Evolutionary conservation across 2,329 filamentous ascomycete genomes (phyloP).

Genomic region (Tothia fuscella): DNA sequence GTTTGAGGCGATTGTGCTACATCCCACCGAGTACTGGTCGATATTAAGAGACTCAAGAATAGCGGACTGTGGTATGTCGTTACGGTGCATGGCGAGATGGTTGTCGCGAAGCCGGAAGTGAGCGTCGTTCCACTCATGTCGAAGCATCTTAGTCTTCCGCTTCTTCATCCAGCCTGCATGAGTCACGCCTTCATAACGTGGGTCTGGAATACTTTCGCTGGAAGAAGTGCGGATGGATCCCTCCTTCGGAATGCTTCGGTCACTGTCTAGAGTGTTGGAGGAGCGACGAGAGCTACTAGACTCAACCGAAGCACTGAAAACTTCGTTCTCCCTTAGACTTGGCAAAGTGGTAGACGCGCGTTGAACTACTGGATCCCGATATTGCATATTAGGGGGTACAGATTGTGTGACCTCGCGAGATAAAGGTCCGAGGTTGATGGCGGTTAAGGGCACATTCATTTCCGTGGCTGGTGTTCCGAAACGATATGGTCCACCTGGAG

Average conservation of each 20-base stretch:
- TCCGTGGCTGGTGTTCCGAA: constrained; percentile 83
- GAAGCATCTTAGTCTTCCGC: constrained; percentile 76
- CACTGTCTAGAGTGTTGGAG: constrained; percentile 10
- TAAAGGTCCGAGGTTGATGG: constrained; percentile 58
- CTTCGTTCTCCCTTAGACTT: constrained; percentile 52
- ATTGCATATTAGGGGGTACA: constrained; percentile 88
- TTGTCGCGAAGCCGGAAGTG: constrained; percentile 69
- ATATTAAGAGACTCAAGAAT: constrained; percentile 74
- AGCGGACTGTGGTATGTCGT: constrained; percentile 42
- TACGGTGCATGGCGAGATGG: constrained; percentile 53
- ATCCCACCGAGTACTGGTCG: constrained; percentile 79
- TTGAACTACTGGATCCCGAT: constrained; percentile 41
- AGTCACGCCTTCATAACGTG: constrained; percentile 39
- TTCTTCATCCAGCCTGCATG: constrained; percentile 90
- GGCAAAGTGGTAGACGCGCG: constrained; percentile 61
- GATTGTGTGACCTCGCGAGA: constrained; percentile 75
- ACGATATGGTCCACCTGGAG: constrained; percentile 45
- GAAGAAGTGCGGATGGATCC: constrained; percentile 22
- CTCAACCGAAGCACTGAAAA: constrained; percentile 2
- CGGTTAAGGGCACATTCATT: constrained; percentile 74
- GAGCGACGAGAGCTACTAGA: constrained; percentile 4
- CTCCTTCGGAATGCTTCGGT: no score
- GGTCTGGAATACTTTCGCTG: constrained; percentile 19
- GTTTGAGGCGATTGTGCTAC: constrained; percentile 62
- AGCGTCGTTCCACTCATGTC: constrained; percentile 87